phyloP scores from a whole-genome alignment of 2,329 filamentous ascomycete genomes.

The Xylariomycetidae sp. region DNA sequence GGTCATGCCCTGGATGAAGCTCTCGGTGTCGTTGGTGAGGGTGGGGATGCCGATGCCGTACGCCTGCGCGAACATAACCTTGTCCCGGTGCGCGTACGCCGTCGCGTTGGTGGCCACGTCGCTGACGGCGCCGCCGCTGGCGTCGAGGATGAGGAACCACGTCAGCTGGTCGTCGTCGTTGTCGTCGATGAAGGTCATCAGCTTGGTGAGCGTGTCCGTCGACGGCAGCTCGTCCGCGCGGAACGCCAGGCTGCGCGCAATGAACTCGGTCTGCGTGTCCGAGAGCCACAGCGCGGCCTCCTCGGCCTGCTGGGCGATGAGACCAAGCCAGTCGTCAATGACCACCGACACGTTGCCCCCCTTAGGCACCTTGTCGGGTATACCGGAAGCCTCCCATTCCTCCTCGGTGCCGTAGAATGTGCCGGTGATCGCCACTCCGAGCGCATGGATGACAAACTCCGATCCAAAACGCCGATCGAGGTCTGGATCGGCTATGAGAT shows the following conservation, averaged over 20 bases:
- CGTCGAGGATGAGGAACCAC: constrained; percentile 59
- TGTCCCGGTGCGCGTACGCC: constrained; percentile 58
- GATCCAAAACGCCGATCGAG: constrained; percentile 54
- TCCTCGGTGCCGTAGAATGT: constrained; percentile 54
- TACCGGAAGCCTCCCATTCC: constrained; percentile 48
- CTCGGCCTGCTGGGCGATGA: constrained; percentile 48
- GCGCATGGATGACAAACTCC: constrained; percentile 47
- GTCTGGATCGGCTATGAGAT: constrained; percentile 44
- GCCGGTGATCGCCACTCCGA: constrained; percentile 50
- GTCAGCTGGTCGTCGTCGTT: constrained; percentile 43
- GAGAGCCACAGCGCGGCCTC: constrained; percentile 40
- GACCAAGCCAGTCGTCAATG: constrained; percentile 57
- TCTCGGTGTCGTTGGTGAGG: constrained; percentile 38
- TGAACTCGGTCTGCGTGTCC: constrained; percentile 45
- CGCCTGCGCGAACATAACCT: constrained; percentile 57
- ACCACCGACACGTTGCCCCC: constrained; percentile 37
- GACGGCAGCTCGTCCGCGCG: constrained; percentile 41
- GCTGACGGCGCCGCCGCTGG: constrained; percentile 52
- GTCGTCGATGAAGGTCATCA: constrained; percentile 49
- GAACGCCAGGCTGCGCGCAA: constrained; percentile 52
- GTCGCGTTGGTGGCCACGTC: constrained; percentile 51
- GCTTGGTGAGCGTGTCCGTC: constrained; percentile 34
- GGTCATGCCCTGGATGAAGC: constrained; percentile 49
- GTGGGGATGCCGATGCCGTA: constrained; percentile 48
- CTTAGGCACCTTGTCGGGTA: constrained; percentile 40